Evolutionary conservation across 2,329 filamentous ascomycete species (phyloP), one percentile per base, ranked within the genome.

Genomic region (Beauveria scarabaeidicola): DNA sequence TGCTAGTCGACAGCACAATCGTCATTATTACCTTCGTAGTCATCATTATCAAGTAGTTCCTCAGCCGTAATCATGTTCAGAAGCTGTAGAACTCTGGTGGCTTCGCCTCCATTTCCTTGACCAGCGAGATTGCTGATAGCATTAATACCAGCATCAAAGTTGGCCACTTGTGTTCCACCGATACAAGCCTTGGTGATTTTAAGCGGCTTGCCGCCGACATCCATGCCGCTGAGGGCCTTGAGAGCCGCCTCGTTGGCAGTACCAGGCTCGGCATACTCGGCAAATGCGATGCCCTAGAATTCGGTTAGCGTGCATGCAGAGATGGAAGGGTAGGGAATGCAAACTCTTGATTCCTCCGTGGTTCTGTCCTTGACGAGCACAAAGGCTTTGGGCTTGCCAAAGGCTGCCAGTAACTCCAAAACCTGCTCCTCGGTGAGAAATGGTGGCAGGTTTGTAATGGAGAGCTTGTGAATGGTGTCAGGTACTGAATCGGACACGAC

Each of bases 61-160:
- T 99, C 94, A 0, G 91, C 82, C 0, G 94, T 99, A 40, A 99
- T 93, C 94, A 99, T 99, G 78, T 99, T 99, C 69, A 99, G 83
- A 63, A 99, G 78, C 75, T 96, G 93, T 62, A 99, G 73, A 17
- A 99, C 93, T 59, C 90, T 84, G 64, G 89, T 89, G 62, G 87
- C 85, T 66, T 96, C 91, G 38, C 89, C 79, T 62, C 92, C 89
- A 59, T 82, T 82, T 41, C 87, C 90, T 21, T 94, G 96, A 61
- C 93, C 92, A 41, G 94, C 94, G 67, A 99, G 89, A 83, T 97
- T 91, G 54, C 92, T 96, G 86, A 99, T 97, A 63, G 94, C 94
- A 66, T 94, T 95, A 63, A 99, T 93, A 59, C 93, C 91, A 81
- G 97, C 95, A 69, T 99, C 94, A 44, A 96, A 83, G 63, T 91